Base-by-base conservation (phyloP, 2,329 filamentous ascomycete genomes). In the Arachnopeziza araneosa region DNA sequence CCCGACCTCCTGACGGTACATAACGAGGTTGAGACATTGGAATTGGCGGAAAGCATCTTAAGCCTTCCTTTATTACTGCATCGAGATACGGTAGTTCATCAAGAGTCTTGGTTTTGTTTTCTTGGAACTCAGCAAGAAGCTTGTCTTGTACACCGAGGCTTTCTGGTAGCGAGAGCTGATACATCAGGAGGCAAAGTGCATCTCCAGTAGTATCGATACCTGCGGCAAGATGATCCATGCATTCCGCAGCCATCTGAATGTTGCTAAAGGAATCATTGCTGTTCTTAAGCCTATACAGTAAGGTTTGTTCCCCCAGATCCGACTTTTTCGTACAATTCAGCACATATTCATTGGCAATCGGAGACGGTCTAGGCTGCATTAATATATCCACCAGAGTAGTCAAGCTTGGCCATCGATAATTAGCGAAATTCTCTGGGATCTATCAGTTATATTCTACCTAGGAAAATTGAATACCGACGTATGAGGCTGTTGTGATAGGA, bases 361-460 rank as follows among this genome's bases (percentile, higher is more conserved):
- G 85, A 0, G 64, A 59, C 12, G 63, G 60, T 24, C 64, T 58
- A 10, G 66, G 63, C 68, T 89, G 87, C 74, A 97, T 95, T 68
- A 91, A 86, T 75, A 95, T 96, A 79, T 88, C 93, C 73, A 98
- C 96, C 1, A 92, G 96, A 74, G 96, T 96, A 75, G 97, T 93
- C 71, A 98, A 96, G 50, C 92, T 97, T 50, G 93, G 93, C 75
- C 97, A 97, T 78, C 97, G 97, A 75, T 68, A 67, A 48, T 66
- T 63, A 7, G 60, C 48, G 23, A 69, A 83, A 81, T 65, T 80
- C 75, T 51, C 85, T 79, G 7, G 83, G 82, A 62, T 52, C 14
- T 24, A 17, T 60, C 17, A 59, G 53, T 17, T 14, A 50, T 26
- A 30, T 3, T 54, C 23, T n/a, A n/a, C 52, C 2, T 14, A 54